Evolutionary conservation across 345 rosid genomes (phyloP).

Genomic region (Durio zibethinus): DNA sequence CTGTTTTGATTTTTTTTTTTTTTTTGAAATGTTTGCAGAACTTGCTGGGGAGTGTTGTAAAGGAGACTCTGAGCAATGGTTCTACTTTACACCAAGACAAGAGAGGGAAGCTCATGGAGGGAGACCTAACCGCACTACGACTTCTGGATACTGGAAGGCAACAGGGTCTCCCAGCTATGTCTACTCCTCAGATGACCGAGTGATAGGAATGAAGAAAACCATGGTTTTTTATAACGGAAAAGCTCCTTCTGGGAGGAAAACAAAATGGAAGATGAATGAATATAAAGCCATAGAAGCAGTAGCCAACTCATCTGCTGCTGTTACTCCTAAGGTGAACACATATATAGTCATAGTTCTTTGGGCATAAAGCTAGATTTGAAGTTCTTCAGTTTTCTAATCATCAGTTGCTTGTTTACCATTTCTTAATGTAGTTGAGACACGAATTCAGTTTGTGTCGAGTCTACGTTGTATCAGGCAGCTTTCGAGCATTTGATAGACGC

Average conservation of each 20-base stretch:
- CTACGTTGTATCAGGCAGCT: conserved; percentile 69
- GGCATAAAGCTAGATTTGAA: background rate
- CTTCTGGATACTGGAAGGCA: conserved; percentile 94
- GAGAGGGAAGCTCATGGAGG: conserved; percentile 90
- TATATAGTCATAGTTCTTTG: background rate
- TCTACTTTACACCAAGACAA: conserved; percentile 80
- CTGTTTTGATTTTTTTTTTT: conserved; percentile 15
- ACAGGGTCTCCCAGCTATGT: conserved; percentile 90
- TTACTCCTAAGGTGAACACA: conserved; percentile 42
- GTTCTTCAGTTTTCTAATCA: conserved; percentile 18
- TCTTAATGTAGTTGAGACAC: conserved; percentile 58
- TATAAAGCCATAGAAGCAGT: conserved; percentile 68
- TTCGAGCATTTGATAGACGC: conserved; percentile 86
- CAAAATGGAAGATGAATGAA: conserved; percentile 96
- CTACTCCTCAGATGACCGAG: conserved; percentile 58
- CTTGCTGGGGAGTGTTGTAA: conserved; percentile 56
- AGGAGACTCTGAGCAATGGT: conserved; percentile 88
- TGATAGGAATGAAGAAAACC: conserved; percentile 80
- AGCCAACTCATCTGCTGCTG: conserved; percentile 21
- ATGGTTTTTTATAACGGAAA: conserved; percentile 93
- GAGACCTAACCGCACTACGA: conserved; percentile 68
- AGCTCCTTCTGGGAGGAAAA: conserved; percentile 79
- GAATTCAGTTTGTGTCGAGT: conserved; percentile 87
- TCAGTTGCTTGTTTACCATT: conserved; percentile 9
- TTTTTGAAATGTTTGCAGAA: conserved; percentile 39